phyloP scores from a whole-genome alignment of 2,329 filamentous ascomycete species.

The Periconia sp. region DNA sequence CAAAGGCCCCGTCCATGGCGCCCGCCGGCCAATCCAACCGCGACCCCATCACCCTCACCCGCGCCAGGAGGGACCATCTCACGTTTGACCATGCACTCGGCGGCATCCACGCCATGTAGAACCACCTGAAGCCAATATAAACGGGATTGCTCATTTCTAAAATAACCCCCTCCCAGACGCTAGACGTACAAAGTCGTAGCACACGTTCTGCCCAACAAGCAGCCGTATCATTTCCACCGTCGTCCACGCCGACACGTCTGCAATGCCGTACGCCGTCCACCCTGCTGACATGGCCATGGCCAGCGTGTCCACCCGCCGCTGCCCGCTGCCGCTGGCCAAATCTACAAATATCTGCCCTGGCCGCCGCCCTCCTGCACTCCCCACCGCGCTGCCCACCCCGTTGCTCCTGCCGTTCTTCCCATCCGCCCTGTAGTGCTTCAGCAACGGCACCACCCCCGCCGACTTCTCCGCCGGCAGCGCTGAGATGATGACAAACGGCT shows the following conservation, averaged over 20 bases:
- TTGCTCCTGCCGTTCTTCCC: constrained; percentile 46
- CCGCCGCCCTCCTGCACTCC: constrained; percentile 37
- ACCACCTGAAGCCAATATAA: background rate
- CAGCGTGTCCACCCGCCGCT: constrained; percentile 70
- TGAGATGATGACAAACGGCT: constrained; percentile 82
- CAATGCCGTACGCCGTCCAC: constrained; percentile 79
- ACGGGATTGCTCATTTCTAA: constrained; percentile 32
- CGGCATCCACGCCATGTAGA: no score
- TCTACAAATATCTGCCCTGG: constrained; percentile 84
- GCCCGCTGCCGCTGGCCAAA: constrained; percentile 71
- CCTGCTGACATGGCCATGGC: constrained; percentile 74
- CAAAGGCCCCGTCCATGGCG: background rate
- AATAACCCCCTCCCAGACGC: constrained; percentile 66
- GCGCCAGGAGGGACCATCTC: background rate
- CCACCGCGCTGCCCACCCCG: constrained; percentile 27
- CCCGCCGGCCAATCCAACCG: background rate
- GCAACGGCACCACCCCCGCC: constrained; percentile 75
- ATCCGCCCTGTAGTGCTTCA: constrained; percentile 70
- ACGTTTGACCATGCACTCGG: no score
- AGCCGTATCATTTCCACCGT: constrained; percentile 81
- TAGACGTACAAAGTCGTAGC: constrained; percentile 83
- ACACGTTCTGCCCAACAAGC: constrained; percentile 84
- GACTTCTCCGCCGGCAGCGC: constrained; percentile 80
- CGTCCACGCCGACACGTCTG: constrained; percentile 82
- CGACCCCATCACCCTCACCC: background rate